Evolutionary conservation across 108 stramenopile genomes (phyloP), one percentile per base, ranked within the genome.

Genomic region (Aurantiochytrium sp.): DNA sequence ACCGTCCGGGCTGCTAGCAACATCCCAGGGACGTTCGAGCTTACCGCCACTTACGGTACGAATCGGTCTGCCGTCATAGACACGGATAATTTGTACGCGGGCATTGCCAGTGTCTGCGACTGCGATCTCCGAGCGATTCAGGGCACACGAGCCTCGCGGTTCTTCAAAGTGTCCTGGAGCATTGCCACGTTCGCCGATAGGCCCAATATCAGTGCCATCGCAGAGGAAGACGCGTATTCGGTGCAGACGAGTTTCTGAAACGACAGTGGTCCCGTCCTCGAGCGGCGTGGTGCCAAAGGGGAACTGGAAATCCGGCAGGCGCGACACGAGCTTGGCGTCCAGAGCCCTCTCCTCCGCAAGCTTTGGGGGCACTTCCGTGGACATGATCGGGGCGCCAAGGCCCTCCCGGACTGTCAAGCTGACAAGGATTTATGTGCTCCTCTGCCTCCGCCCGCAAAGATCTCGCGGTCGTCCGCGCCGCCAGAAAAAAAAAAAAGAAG

Each of bases 91-190:
- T 1, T 83, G 76, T 4, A 83, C 45, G 51, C 76, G 76, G 8
- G 76, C 76, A 35, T 83, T 83, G n/a, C 76, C 76, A 6, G 76
- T 83, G 51, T 83, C 76, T n/a, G 76, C 76, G 28, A 83, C 76
- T 8, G 76, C 76, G 10, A 83, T 16, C 45, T 53, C 25, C 8
- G 45, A 10, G 16, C 6, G 45, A 45, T 23, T 28, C n/a, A 83
- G 19, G 19, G 23, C 51, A 45, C 76, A 83, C 18, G 49, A 6
- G 19, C 76, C 76, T 2, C 76, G 44, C 16, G 76, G 76, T 18
- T 47, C 45, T 47, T 83, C 76, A 53, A 83, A 83, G 76, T 28
- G 45, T 18, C 76, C 76, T 8, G 76, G 76, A 6, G 25, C 51
- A 35, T 83, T 83, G 6, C 76, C 76, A 12, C 76, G 45, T 23